Base-by-base conservation (phyloP, 257 asterid species). In the Oldenlandia corymbosa region DNA sequence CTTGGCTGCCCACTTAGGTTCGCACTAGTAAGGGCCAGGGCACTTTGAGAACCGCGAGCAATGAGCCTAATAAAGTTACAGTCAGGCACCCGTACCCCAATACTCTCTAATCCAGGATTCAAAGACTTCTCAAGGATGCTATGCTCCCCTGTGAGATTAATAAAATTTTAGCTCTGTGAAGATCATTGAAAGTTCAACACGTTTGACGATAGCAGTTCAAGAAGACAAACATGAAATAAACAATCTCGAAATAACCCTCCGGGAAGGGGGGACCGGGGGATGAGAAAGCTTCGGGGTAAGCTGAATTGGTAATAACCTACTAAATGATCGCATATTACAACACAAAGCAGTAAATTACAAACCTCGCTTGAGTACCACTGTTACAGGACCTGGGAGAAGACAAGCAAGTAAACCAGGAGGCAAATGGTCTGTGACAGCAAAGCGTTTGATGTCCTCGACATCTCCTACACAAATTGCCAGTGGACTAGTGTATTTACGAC, bases 341-440 rank as follows among this genome's bases (percentile, higher is more conserved):
- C 57, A 50, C 4, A 70, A 58, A 39, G 23, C 32, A 53, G 65
- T 13, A 21, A 68, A 57, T 32, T 28, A 71, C 76, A 41, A 69
- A 88, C 95, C 97, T 92, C 95, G 85, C 55, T 37, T 72, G 53
- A 90, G 75, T 51, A 90, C 88, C 71, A 90, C 75, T 14, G 96
- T 90, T 5, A 88, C 96, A 24, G 97, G 97, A 34, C 97, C 97
- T 1, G 97, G 97, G 72, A 90, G 89, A 68, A 88, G 91, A 64
- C 78, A 80, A 56, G 74, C 83, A 37, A 90, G 94, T 79, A 89
- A 73, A 28, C 96, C 91, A 27, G 23, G 74, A 68, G 97, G 97
- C 73, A 90, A 73, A 76, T 85, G 88, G 39, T 77, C 75, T 0
- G 85, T 87, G 54, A 75, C 69, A 57, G 96, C 97, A 67, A 79